Conservation (phyloP, 2,329 filamentous ascomycete genomes). For the Thelonectria blattea region DNA sequence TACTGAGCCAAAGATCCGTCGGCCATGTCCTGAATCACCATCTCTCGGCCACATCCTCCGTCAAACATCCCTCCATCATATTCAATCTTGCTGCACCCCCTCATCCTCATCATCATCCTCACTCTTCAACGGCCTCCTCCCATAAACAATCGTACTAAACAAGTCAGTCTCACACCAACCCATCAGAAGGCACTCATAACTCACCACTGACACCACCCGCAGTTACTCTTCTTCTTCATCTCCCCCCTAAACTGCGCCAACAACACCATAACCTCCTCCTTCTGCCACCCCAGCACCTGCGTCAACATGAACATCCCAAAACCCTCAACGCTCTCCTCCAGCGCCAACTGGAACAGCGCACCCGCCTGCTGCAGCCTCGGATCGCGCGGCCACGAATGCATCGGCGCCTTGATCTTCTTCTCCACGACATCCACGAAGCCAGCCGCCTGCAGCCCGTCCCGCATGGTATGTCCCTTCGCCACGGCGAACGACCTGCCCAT, state of each 20-base stretch:
- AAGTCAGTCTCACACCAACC: not conserved
- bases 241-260: conserved; percentile 29
- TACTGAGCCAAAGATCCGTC: too few species aligned
- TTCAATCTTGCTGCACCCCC: not conserved
- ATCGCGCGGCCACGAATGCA: conserved; percentile 52
- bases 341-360: conserved; percentile 39
- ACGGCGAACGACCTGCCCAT: conserved; percentile 39
- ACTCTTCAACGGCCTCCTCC: conserved; percentile 17
- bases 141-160: conserved; percentile 28
- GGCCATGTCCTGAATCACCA: too few species aligned
- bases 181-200: not conserved
- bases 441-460: conserved; percentile 32
- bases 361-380: conserved; percentile 50
- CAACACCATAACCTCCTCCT: conserved; percentile 36
- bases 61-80: too few species aligned
- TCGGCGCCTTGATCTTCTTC: conserved; percentile 46
- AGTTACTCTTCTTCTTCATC: conserved; percentile 17
- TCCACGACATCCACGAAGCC: conserved; percentile 46
- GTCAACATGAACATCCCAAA: conserved; percentile 38
- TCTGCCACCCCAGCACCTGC: conserved; percentile 39
- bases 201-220: conserved; percentile 25
- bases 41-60: too few species aligned
- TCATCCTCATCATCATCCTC: not conserved
- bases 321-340: conserved; percentile 41
- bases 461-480: conserved; percentile 26